Evolutionary conservation across 2,329 filamentous ascomycete genomes (phyloP).

Genomic region (Hyphodiscus sp.): DNA sequence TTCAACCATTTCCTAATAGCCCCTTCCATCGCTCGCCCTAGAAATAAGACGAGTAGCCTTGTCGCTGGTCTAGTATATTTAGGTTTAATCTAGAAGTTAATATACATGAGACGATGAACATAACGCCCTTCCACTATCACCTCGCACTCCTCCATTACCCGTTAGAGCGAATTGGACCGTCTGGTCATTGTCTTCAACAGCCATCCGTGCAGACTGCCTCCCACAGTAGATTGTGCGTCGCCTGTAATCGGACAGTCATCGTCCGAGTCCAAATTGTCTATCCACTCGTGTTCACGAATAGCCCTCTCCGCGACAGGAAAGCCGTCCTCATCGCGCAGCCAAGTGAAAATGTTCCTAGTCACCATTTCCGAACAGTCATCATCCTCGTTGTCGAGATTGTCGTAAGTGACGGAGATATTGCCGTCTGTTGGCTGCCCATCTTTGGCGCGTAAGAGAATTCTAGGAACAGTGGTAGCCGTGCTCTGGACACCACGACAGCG

Average conservation of each 20-base stretch:
- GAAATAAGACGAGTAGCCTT: too few relatives aligned
- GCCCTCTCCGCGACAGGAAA: slow-evolving; percentile 27
- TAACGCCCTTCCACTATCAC: too few relatives aligned
- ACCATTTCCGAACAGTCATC: slow-evolving; percentile 23
- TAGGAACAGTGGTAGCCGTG: slow-evolving; percentile 1
- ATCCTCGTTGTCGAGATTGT: slow-evolving; percentile 17
- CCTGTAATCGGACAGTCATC: slow-evolving; percentile 10
- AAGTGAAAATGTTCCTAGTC: slow-evolving; percentile 28
- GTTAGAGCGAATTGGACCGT: slow-evolving; percentile 15
- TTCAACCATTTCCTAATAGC: too few relatives aligned
- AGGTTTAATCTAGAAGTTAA: too few relatives aligned
- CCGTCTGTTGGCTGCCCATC: slow-evolving; percentile 5
- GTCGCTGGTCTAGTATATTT: too few relatives aligned
- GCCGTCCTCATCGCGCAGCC: slow-evolving; percentile 25
- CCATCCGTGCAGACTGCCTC: slow-evolving; percentile 18
- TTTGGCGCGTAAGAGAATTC: slow-evolving; percentile 11
- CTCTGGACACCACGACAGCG: slow-evolving; percentile 9
- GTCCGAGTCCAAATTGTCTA: slow-evolving; percentile 22
- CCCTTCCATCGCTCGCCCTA: too few relatives aligned
- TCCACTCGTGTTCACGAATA: slow-evolving; percentile 28
- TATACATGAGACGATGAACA: too few relatives aligned
- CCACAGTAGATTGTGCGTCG: slow-evolving; percentile 13
- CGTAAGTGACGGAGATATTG: slow-evolving; percentile 13
- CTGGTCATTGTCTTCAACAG: slow-evolving; percentile 13
- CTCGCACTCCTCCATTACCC: slow-evolving; percentile 1